Base-by-base conservation (phyloP, 2,329 filamentous ascomycete species). In the Coniochaeta ligniaria region DNA sequence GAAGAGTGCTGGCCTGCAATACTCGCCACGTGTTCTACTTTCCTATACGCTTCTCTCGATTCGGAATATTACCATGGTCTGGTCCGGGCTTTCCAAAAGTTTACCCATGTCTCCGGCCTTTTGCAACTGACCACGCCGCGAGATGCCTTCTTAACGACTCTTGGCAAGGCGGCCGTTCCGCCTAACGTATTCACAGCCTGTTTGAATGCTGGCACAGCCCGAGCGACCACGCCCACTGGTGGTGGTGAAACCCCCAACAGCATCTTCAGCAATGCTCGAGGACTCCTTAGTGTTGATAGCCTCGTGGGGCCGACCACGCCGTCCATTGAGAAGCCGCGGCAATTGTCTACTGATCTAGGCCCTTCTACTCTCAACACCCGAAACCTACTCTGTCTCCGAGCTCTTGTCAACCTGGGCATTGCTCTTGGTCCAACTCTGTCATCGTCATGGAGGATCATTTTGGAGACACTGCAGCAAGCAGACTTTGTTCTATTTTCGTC, bases 1-100 rank as follows among this genome's bases (percentile, higher is more conserved):
- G 91, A 96, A 4, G 84, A 91, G 66, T 98, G 94, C 72, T 99
- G 95, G 95, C 95, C 95, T 55, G 95, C 95, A 14, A 88, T 98
- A 43, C 83, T 99, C 57, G 94, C 95, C 1, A 95, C 92, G 1
- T 97, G 92, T 68, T 99, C 95, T 0, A 97, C 94, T 0, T 99
- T 98, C 70, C 77, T 99, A 20, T 96, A 96, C 70, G 91, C 95
- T 33, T 87, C 94, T 0, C 78, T 99, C 4, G 95, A 99, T 71
- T 89, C 91, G 1, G 92, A 97, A 59, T 97, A 95, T 67, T 99
- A 98, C 68, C 93, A 97, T 66, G 86, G 89, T 11, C 79, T 99
- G 1, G 94, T 99, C 26, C 85, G 95, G 65, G 91, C 94, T 0
- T 96, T 98, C 66, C 95, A 99, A 69, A 92, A 96, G 65, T 91